phyloP scores from a whole-genome alignment of 768 basidiomycete genomes.

The Ramaria sp. region DNA sequence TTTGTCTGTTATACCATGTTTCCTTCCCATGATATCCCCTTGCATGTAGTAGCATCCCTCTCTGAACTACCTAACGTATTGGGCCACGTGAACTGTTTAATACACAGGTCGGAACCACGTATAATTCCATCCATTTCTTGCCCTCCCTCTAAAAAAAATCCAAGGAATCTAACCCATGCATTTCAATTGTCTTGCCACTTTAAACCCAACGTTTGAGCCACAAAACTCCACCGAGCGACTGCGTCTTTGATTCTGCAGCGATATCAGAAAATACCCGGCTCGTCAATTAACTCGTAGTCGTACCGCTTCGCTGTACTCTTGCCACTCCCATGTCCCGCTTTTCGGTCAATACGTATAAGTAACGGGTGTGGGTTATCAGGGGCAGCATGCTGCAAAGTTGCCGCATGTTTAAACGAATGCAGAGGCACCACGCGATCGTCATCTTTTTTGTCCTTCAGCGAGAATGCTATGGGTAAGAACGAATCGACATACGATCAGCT shows the following conservation, averaged over 20 bases:
- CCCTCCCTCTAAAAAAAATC: background rate
- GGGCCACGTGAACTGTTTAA: background rate
- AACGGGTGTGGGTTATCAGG: slow-evolving; percentile 63
- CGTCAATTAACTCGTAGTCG: background rate
- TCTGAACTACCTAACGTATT: background rate
- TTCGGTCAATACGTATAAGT: slow-evolving; percentile 67
- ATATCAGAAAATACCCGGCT: background rate
- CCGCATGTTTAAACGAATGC: slow-evolving; percentile 77
- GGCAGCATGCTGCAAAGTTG: slow-evolving; percentile 58
- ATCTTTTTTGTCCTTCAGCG: slow-evolving; percentile 29
- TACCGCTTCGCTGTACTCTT: slow-evolving; percentile 66
- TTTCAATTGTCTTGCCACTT: slow-evolving; percentile 20
- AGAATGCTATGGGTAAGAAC: background rate
- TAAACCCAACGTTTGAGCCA: slow-evolving; percentile 52
- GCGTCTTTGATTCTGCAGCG: slow-evolving; percentile 55
- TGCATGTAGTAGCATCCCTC: background rate
- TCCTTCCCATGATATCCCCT: background rate
- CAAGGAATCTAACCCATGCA: background rate
- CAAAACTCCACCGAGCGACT: slow-evolving; percentile 71
- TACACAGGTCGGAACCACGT: too few species aligned
- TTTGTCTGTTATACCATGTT: slow-evolving; percentile 4
- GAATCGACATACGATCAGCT: slow-evolving; percentile 55
- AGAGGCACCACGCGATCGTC: slow-evolving; percentile 82
- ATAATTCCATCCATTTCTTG: too few species aligned
- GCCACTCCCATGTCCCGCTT: slow-evolving; percentile 72